Evolutionary conservation across 805 yeast genomes (phyloP).

Genomic region (Candida montana): DNA sequence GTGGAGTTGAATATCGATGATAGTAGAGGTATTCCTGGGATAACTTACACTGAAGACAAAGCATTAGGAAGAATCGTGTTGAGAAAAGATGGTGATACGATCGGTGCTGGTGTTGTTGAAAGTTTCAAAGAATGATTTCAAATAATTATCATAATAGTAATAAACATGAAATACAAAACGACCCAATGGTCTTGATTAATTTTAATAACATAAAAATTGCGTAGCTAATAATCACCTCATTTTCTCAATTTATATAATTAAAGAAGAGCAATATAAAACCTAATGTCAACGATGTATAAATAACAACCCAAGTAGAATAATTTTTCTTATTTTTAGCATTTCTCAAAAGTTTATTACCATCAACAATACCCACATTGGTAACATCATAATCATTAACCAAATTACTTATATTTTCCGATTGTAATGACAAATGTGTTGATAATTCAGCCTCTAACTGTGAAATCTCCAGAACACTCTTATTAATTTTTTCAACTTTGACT

Average conservation of each 20-base stretch:
- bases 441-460: constrained; percentile 71
- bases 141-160: no score
- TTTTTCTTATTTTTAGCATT: constrained; percentile 67
- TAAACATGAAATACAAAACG: no score
- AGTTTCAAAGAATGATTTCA: constrained; percentile 20
- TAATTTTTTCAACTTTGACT: constrained; percentile 53
- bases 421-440: constrained; percentile 64
- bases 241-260: constrained; percentile 44
- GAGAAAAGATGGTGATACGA: constrained; percentile 99
- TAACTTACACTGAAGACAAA: constrained; percentile 88
- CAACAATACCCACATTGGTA: constrained; percentile 55
- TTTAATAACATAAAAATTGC: no score
- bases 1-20: constrained; percentile 76
- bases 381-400: constrained; percentile 64
- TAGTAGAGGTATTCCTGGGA: constrained; percentile 87
- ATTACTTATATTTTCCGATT: constrained; percentile 61
- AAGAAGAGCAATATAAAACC: constrained; percentile 52
- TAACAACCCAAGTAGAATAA: constrained; percentile 50
- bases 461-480: constrained; percentile 63
- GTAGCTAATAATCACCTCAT: no score
- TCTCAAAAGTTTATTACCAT: constrained; percentile 66
- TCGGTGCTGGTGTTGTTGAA: constrained; percentile 99
- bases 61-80: constrained; percentile 97
- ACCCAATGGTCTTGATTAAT: no score
- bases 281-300: constrained; percentile 47